These are phyloP conservation scores for Colletotrichum limetticola DNA, from an alignment of 2,329 filamentous ascomycete species.

Conservation along the genomic window DNA sequence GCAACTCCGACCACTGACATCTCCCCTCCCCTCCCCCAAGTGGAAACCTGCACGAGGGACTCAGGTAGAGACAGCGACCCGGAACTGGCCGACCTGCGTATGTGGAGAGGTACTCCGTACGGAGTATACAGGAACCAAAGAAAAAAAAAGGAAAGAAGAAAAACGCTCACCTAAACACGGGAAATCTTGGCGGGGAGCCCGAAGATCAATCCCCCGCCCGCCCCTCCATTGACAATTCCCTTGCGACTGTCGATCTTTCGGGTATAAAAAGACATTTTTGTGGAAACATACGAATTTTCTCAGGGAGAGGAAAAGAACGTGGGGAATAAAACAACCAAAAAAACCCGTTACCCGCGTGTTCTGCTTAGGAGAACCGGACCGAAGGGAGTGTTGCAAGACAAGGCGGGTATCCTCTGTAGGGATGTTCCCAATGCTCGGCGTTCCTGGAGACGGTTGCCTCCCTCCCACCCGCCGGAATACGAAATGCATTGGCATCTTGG, in stretches of 20 bases:
- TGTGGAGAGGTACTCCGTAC: background rate
- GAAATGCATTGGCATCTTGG: background rate
- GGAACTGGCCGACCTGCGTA: background rate
- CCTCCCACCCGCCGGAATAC: background rate
- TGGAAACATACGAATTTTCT: background rate
- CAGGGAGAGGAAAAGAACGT: too few relatives aligned
- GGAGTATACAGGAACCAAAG: background rate
- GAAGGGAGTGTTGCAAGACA: background rate
- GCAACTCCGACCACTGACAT: background rate
- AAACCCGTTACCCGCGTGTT: too few relatives aligned
- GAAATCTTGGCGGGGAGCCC: background rate
- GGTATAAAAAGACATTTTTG: background rate
- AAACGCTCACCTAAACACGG: background rate
- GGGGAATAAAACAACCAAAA: too few relatives aligned
- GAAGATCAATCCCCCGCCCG: too few relatives aligned
- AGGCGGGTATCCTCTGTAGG: background rate
- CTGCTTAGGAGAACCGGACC: background rate
- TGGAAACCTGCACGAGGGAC: background rate
- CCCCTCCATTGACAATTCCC: background rate
- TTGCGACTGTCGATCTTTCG: background rate
- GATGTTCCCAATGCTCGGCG: background rate
- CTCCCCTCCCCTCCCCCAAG: too few relatives aligned
- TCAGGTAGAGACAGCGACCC: too few relatives aligned
- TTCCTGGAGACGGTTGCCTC: background rate
- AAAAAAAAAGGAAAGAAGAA: background rate